These are phyloP conservation scores for Cucurbita maxima DNA, from an alignment of 306 rosid species.

Conservation along the genomic window DNA sequence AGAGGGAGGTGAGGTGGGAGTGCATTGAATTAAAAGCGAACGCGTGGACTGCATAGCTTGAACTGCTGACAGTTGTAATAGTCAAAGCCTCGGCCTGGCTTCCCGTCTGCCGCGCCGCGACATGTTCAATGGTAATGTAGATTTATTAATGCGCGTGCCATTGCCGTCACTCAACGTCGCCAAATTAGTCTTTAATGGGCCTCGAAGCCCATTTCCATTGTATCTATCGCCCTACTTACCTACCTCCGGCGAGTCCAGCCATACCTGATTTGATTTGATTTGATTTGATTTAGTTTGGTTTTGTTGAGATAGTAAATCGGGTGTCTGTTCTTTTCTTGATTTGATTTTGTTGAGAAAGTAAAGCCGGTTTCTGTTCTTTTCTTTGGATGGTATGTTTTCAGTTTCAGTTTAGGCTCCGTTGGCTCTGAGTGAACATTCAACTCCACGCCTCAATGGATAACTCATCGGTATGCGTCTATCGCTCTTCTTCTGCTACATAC, in stretches of 20 bases:
- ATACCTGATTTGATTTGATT: not conserved
- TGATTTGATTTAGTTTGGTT: not conserved
- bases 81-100: not conserved
- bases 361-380: not conserved
- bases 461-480: not conserved
- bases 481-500: too few species aligned
- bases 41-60: not conserved
- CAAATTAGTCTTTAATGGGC: not conserved
- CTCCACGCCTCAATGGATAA: not conserved
- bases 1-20: not conserved
- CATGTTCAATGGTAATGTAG: not conserved
- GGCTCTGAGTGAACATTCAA: not conserved
- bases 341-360: not conserved
- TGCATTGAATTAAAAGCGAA: not conserved
- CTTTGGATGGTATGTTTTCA: not conserved
- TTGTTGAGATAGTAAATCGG: not conserved
- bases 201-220: not conserved
- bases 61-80: not conserved
- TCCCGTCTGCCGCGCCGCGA: not conserved
- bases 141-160: not conserved
- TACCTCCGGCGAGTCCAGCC: not conserved
- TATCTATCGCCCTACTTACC: not conserved
- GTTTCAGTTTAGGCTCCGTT: not conserved
- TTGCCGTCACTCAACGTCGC: not conserved
- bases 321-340: not conserved